Evolutionary conservation across 164 flowering plant genomes (phyloP).

Genomic region (Chimonanthus praecox): DNA sequence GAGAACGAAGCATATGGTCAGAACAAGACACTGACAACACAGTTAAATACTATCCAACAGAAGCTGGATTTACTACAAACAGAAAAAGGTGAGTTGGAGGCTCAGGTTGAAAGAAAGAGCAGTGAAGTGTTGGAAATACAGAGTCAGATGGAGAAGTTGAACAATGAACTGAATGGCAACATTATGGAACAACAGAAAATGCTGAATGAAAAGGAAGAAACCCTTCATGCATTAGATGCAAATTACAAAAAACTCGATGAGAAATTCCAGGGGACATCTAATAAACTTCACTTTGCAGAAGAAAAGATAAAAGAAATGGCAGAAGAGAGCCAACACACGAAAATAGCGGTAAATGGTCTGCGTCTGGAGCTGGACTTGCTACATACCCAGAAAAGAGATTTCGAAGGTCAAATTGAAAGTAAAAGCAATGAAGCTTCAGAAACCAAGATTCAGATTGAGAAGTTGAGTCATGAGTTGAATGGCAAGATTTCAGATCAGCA

Average conservation of each 20-base stretch:
- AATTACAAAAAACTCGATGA: constrained; percentile 31
- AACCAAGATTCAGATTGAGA: constrained; percentile 6
- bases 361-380: constrained; percentile 4
- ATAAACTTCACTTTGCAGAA: constrained; percentile 28
- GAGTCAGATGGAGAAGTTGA: constrained; percentile 2
- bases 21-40: constrained; percentile 1
- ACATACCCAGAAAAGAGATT: background rate
- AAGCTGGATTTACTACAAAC: background rate
- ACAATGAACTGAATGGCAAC: background rate
- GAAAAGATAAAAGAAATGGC: constrained; percentile 28
- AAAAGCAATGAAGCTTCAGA: constrained; percentile 6
- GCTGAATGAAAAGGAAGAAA: constrained; percentile 8
- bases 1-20: constrained; percentile 28
- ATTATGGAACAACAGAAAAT: background rate
- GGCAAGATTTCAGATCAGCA: constrained; percentile 5
- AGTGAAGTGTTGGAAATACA: constrained; percentile 3
- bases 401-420: constrained; percentile 4
- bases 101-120: background rate
- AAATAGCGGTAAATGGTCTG: constrained; percentile 1
- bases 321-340: background rate
- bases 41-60: constrained; percentile 1
- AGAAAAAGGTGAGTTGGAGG: constrained; percentile 7
- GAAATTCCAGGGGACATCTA: constrained; percentile 21
- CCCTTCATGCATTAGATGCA: constrained; percentile 7
- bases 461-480: constrained; percentile 1